Percentiles rank a stretch among this genome's conserved stretches.
Conservation (phyloP, 179 eudicot genomes). For the Silene noctiflora region DNA sequence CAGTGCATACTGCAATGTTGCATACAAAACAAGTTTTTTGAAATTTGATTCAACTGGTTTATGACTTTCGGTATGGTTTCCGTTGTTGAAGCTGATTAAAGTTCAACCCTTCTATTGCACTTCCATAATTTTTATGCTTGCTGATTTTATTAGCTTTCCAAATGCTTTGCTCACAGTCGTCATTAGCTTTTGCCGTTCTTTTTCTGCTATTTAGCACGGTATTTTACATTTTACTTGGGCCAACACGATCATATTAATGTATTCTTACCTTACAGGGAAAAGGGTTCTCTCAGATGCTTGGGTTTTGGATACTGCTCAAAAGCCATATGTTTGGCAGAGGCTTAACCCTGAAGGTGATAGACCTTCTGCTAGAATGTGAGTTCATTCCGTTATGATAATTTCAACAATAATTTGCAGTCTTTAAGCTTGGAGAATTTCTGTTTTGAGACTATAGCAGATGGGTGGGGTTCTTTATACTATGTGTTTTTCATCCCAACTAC, state of each 20-base stretch:
- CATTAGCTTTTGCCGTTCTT: slow-evolving; percentile 1
- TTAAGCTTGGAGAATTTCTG: background rate
- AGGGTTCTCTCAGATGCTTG: slow-evolving; percentile 92
- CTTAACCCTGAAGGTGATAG: slow-evolving; percentile 91
- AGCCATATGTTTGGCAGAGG: slow-evolving; percentile 89
- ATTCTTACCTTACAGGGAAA: slow-evolving; percentile 53
- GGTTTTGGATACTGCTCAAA: slow-evolving; percentile 97
- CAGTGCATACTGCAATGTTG: too few species aligned
- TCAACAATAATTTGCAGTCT: slow-evolving; percentile 3
- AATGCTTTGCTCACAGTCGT: background rate
- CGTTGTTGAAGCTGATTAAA: background rate
- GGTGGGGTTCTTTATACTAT: background rate
- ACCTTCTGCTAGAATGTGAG: slow-evolving; percentile 99
- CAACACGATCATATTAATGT: slow-evolving; percentile 12
- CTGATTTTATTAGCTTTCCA: background rate
- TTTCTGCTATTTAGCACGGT: background rate
- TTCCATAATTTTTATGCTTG: background rate
- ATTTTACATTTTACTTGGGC: background rate
- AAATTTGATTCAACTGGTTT: background rate
- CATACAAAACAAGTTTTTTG: background rate
- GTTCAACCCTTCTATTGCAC: background rate
- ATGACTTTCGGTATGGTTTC: background rate
- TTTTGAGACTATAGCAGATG: slow-evolving; percentile 8
- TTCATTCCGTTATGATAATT: slow-evolving; percentile 28
- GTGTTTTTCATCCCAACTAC: slow-evolving; percentile 6